Percentiles rank a stretch among this genome's conserved stretches.
Evolutionary conservation across 352 stramenopile species (phyloP).

Genomic region (Aphanomyces invadans): DNA sequence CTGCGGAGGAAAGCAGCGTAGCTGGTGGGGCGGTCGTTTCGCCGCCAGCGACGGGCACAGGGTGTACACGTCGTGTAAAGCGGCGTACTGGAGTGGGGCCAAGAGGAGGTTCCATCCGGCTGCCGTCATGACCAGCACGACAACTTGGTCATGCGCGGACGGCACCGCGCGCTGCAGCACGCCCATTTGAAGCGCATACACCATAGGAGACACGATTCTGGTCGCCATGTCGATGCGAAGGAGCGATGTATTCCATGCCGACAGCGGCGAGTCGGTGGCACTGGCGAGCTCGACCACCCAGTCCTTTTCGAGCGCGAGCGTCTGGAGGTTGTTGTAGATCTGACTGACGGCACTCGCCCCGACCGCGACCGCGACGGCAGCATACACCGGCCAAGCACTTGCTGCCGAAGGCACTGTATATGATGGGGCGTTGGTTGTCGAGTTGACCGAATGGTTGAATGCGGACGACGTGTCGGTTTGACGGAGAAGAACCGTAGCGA

Average conservation of each 20-base stretch:
- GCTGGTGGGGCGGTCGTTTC: constrained; percentile 26
- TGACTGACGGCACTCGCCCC: constrained; percentile 60
- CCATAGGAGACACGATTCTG: constrained; percentile 64
- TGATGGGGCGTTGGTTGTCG: background rate
- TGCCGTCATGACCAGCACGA: constrained; percentile 27
- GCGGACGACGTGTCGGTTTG: background rate
- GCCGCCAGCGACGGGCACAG: constrained; percentile 39
- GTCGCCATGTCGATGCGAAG: constrained; percentile 71
- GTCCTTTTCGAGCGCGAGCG: constrained; percentile 70
- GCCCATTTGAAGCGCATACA: constrained; percentile 66
- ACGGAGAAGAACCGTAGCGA: background rate
- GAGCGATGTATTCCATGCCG: constrained; percentile 64
- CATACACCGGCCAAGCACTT: background rate
- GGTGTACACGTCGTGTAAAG: constrained; percentile 59
- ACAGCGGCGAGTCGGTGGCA: constrained; percentile 38
- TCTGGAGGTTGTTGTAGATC: constrained; percentile 63
- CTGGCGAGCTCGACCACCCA: constrained; percentile 79
- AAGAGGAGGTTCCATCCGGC: constrained; percentile 71
- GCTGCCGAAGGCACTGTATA: too few species aligned
- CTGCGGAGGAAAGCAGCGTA: constrained; percentile 10
- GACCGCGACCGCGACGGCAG: constrained; percentile 32
- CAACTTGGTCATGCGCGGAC: background rate
- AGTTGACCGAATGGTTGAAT: background rate
- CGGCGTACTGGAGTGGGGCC: constrained; percentile 57
- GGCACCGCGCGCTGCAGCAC: constrained; percentile 42